phyloP scores from a whole-genome alignment of 164 flowering plant genomes.

The Chimonanthus praecox region DNA sequence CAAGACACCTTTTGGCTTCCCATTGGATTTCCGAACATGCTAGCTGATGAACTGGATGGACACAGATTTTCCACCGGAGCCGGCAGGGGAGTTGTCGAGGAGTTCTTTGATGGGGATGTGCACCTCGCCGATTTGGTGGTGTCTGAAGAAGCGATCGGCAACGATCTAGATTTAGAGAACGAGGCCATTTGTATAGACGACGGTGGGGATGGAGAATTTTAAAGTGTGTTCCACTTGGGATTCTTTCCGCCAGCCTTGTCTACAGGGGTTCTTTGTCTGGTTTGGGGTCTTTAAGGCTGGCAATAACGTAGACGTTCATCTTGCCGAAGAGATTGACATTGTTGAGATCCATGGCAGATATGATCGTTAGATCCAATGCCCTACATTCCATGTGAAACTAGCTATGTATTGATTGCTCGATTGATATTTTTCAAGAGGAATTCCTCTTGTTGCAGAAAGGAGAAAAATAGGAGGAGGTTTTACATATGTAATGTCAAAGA shows the following conservation, averaged over 20 bases:
- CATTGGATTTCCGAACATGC: conserved; percentile 41
- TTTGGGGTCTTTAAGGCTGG: conserved; percentile 16
- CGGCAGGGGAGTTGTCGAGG: conserved; percentile 14
- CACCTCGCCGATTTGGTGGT: conserved; percentile 51
- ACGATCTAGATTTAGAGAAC: conserved; percentile 24
- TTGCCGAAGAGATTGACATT: conserved; percentile 24
- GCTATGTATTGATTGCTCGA: no score
- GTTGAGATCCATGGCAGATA: conserved; percentile 28
- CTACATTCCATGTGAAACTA: conserved; percentile 18
- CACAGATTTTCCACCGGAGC: conserved; percentile 7
- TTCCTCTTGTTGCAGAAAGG: no score
- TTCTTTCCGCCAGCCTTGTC: conserved; percentile 31
- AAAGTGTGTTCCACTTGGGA: conserved; percentile 50
- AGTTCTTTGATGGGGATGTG: conserved; percentile 54
- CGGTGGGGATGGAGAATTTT: conserved; percentile 38
- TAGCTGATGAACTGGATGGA: conserved; percentile 27
- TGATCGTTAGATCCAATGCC: conserved; percentile 21
- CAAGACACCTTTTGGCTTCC: conserved; percentile 47
- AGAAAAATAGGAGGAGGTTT: no score
- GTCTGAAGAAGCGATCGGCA: conserved; percentile 34
- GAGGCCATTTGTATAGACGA: conserved; percentile 21
- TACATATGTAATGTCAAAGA: no score
- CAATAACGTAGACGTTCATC: conserved; percentile 29
- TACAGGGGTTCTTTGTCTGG: conserved; percentile 18
- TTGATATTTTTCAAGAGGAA: no score